Evolutionary conservation across 2,329 filamentous ascomycete genomes (phyloP).

Genomic region (Fusarium lateritium): DNA sequence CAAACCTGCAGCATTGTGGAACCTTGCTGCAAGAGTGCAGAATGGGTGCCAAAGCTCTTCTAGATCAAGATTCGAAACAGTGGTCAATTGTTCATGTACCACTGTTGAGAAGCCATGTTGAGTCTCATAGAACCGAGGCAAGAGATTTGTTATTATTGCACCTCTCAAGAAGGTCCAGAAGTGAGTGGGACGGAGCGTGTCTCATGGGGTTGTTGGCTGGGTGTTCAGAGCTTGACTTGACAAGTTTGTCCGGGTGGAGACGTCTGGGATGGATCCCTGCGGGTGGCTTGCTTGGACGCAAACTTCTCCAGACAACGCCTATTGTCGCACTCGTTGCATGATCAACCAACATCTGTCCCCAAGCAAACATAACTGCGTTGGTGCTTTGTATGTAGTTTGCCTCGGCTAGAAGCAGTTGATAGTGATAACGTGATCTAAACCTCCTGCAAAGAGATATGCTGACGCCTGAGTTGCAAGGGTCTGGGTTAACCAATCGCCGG

Average conservation of each 20-base stretch:
- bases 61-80: constrained; percentile 14
- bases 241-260: constrained; percentile 25
- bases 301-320: constrained; percentile 24
- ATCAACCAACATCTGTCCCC: constrained; percentile 22
- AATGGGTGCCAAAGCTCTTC: constrained; percentile 1
- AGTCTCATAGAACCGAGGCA: neutral
- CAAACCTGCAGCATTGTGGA: constrained; percentile 30
- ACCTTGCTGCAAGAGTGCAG: constrained; percentile 22
- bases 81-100: neutral
- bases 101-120: constrained; percentile 3
- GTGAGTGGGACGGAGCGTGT: constrained; percentile 31
- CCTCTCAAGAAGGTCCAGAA: constrained; percentile 10
- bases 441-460: constrained; percentile 40
- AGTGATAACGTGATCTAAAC: constrained; percentile 46
- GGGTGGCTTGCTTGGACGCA: constrained; percentile 33
- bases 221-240: constrained; percentile 10
- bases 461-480: constrained; percentile 21
- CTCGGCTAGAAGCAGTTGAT: constrained; percentile 22
- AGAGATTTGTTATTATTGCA: neutral
- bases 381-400: constrained; percentile 10
- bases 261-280: constrained; percentile 34
- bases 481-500: constrained; percentile 19
- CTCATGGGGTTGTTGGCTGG: constrained; percentile 16
- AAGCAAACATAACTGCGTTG: constrained; percentile 27
- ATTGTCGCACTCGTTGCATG: constrained; percentile 16